phyloP scores from a whole-genome alignment of 2,329 filamentous ascomycete genomes.

The Clonostachys chloroleuca region DNA sequence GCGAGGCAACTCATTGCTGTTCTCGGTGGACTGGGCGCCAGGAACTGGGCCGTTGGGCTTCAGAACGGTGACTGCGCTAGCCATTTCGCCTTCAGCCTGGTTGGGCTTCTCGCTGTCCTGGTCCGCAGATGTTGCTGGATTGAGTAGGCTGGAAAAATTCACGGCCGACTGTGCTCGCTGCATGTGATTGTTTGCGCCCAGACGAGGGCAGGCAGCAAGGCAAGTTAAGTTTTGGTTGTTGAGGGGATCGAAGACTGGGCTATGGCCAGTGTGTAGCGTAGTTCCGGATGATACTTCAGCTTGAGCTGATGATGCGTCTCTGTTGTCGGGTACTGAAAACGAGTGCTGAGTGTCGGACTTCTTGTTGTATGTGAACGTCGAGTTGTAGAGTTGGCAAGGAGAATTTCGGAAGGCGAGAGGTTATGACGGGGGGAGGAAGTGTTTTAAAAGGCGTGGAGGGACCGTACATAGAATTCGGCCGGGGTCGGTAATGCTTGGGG shows the following conservation, averaged over 20 bases:
- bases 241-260: no score
- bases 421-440: slow-evolving; percentile 1
- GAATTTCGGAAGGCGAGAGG: background rate
- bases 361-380: no score
- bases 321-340: background rate
- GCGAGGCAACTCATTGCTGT: slow-evolving; percentile 70
- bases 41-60: slow-evolving; percentile 60
- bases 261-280: no score
- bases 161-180: slow-evolving; percentile 69
- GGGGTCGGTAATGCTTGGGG: slow-evolving; percentile 4
- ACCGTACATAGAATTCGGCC: slow-evolving; percentile 1
- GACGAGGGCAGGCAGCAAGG: no score
- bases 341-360: background rate
- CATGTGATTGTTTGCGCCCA: slow-evolving; percentile 52
- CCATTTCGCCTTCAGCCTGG: slow-evolving; percentile 35
- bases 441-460: slow-evolving; percentile 5
- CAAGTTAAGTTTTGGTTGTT: no score
- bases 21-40: slow-evolving; percentile 54
- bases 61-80: slow-evolving; percentile 46
- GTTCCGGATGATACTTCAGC: no score
- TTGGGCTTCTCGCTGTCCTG: slow-evolving; percentile 9
- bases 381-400: no score
- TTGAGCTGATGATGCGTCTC: background rate
- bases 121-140: slow-evolving; percentile 37
- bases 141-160: slow-evolving; percentile 73